phyloP scores from a whole-genome alignment of 805 yeast species.

The Nakazawaea wickerhamii region DNA sequence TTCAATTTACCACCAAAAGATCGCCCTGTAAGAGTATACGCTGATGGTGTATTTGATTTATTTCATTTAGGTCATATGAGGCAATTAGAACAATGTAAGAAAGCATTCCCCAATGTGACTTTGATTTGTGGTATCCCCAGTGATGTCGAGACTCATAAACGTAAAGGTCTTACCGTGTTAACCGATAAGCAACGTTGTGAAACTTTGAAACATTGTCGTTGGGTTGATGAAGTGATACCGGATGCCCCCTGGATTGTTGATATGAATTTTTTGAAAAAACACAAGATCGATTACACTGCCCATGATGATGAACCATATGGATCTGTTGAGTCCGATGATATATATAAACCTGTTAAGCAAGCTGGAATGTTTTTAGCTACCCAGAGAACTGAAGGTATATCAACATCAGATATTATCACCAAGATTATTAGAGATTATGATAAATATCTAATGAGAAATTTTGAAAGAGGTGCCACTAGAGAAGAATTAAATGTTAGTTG shows the following conservation, averaged over 20 bases:
- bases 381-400: constrained; percentile 94
- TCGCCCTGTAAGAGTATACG: constrained; percentile 89
- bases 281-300: constrained; percentile 91
- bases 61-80: constrained; percentile 98
- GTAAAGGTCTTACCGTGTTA: constrained; percentile 90
- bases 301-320: constrained; percentile 97
- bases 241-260: constrained; percentile 96
- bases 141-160: constrained; percentile 83
- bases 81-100: constrained; percentile 94
- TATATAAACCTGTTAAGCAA: constrained; percentile 87
- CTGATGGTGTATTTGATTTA: constrained; percentile 96
- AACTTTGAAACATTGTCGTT: constrained; percentile 84
- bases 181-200: constrained; percentile 86
- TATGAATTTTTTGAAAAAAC: constrained; percentile 69
- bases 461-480: constrained; percentile 95
- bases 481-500: constrained; percentile 95
- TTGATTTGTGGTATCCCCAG: constrained; percentile 90
- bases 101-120: constrained; percentile 77
- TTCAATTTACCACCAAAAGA: constrained; percentile 81
- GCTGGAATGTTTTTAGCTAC: constrained; percentile 89
- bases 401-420: constrained; percentile 94
- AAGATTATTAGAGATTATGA: constrained; percentile 94
- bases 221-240: constrained; percentile 97
- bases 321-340: constrained; percentile 83
- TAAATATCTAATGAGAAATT: constrained; percentile 92